Conservation (phyloP, 2,329 filamentous ascomycete species). For the Ophiostoma sp. region DNA sequence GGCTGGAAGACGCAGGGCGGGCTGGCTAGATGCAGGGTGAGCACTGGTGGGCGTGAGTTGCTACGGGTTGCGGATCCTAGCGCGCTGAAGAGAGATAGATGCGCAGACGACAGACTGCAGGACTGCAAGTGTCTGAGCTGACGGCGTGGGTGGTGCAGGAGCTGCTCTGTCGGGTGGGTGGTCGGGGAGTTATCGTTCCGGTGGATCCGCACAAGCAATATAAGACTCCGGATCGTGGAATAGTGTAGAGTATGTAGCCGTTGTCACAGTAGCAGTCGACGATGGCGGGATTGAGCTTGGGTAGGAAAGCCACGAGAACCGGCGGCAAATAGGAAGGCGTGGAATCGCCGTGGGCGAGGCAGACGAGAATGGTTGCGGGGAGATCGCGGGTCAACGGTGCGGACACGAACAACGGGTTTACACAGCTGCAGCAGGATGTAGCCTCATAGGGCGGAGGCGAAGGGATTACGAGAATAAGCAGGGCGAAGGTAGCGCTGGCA, state of each 20-base stretch:
- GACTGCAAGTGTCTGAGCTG: background rate
- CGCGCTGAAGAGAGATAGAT: background rate
- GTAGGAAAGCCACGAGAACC: background rate
- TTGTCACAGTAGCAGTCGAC: background rate
- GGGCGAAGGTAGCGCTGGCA: background rate
- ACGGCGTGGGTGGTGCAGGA: background rate
- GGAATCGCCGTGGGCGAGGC: background rate
- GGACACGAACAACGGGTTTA: background rate
- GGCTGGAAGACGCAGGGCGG: constrained; percentile 3
- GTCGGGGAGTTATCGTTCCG: constrained; percentile 10
- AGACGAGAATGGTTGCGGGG: background rate
- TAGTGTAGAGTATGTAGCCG: background rate
- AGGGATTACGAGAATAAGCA: background rate
- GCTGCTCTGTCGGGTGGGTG: background rate
- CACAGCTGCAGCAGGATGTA: background rate
- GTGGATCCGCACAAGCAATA: constrained; percentile 4
- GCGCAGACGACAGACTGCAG: background rate
- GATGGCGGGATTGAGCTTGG: background rate
- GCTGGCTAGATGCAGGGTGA: background rate
- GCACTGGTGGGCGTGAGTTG: background rate
- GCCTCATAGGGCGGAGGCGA: background rate
- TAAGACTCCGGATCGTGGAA: background rate
- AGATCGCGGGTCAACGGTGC: background rate
- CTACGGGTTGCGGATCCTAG: background rate
- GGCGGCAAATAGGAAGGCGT: constrained; percentile 3